Percentiles rank a stretch among this genome's conserved stretches.
Conservation (phyloP, 331 rosid genomes). For the Rosa hybrid region DNA sequence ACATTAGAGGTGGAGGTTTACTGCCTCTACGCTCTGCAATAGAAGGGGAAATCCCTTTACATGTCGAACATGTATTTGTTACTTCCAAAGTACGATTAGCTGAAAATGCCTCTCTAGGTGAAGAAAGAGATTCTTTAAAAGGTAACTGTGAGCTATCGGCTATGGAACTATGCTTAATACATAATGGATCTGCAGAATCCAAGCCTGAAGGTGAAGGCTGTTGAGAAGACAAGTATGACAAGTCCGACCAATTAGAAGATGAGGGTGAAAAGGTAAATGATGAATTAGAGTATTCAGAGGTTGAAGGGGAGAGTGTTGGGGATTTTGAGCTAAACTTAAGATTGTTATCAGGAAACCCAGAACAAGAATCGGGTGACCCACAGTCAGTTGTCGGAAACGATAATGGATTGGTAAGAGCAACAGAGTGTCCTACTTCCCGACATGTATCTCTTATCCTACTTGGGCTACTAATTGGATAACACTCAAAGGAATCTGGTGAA, state of each 20-base stretch:
- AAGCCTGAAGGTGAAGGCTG: conserved; percentile 84
- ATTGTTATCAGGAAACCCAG: conserved; percentile 49
- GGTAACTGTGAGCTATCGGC: conserved; percentile 37
- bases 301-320: conserved; percentile 82
- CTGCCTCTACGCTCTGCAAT: conserved; percentile 96
- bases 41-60: conserved; percentile 54
- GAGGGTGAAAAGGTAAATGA: conserved; percentile 84
- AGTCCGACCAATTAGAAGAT: conserved; percentile 87
- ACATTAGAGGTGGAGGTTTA: conserved; percentile 78
- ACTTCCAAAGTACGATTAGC: conserved; percentile 31
- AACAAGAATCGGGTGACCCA: conserved; percentile 55
- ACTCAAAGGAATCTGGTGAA: conserved; percentile 70
- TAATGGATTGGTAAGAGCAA: conserved; percentile 34
- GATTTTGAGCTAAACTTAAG: conserved; percentile 62
- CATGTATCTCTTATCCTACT: conserved; percentile 34
- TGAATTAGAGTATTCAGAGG: conserved; percentile 81
- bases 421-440: conserved; percentile 37
- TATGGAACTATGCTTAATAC: conserved; percentile 45
- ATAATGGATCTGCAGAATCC: conserved; percentile 52
- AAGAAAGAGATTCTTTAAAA: conserved; percentile 39
- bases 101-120: conserved; percentile 45
- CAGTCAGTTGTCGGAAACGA: conserved; percentile 42
- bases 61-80: conserved; percentile 28
- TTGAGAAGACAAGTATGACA: conserved; percentile 66
- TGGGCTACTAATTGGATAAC: conserved; percentile 43